Evolutionary conservation across 768 basidiomycete species (phyloP).

Genomic region (Mycena venus): DNA sequence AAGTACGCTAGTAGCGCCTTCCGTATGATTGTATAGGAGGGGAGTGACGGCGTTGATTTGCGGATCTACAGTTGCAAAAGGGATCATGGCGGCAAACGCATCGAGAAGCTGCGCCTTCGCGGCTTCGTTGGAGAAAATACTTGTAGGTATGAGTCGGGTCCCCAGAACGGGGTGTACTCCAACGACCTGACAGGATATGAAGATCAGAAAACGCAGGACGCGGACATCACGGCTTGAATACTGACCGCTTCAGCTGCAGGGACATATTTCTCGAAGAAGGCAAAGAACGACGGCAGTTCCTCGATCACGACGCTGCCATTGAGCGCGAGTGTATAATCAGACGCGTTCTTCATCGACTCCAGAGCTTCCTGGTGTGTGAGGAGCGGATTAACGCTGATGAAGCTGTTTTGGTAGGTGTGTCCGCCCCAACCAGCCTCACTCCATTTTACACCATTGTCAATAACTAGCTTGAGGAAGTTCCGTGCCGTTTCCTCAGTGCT

Average conservation of each 20-base stretch:
- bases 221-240: background rate
- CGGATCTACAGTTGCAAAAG: conserved; percentile 27
- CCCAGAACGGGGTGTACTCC: conserved; percentile 30
- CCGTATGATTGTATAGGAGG: conserved; percentile 25
- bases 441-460: conserved; percentile 46
- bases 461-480: conserved; percentile 40
- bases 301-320: conserved; percentile 45
- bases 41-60: conserved; percentile 23
- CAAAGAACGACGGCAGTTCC: conserved; percentile 43
- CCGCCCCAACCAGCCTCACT: conserved; percentile 51
- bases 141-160: conserved; percentile 43
- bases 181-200: conserved; percentile 7
- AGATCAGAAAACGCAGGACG: background rate
- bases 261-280: conserved; percentile 48
- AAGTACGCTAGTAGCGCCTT: conserved; percentile 24
- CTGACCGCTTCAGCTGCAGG: conserved; percentile 40
- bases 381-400: conserved; percentile 47
- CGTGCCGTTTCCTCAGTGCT: conserved; percentile 31
- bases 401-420: conserved; percentile 41
- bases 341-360: conserved; percentile 40
- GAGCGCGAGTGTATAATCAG: conserved; percentile 40
- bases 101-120: conserved; percentile 33
- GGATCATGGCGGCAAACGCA: conserved; percentile 28
- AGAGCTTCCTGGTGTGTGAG: conserved; percentile 40
- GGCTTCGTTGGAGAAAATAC: conserved; percentile 36